Evolutionary conservation across 257 asterid genomes (phyloP).

Genomic region (Asclepias syriaca): DNA sequence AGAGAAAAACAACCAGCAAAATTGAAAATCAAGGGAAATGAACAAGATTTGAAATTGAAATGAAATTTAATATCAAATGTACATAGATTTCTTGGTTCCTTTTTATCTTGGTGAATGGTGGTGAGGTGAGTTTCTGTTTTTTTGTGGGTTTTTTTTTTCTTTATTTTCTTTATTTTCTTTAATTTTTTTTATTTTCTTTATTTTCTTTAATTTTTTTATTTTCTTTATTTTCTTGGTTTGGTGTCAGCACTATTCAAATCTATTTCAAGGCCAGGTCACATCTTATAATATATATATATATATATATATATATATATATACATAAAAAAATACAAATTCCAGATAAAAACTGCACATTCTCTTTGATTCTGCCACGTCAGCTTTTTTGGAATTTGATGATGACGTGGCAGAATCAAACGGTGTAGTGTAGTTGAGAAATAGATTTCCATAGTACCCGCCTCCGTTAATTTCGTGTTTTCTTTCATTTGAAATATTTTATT

Average conservation of each 20-base stretch:
- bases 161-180: no score
- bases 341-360: neutral
- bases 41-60: constrained; percentile 18
- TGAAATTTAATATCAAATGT: constrained; percentile 16
- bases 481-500: neutral
- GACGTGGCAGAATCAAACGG: constrained; percentile 18
- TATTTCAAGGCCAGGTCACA: constrained; percentile 23
- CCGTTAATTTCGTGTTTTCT: constrained; percentile 5
- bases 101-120: constrained; percentile 3
- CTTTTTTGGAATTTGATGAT: neutral
- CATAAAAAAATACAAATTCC: neutral
- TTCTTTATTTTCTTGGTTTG: neutral
- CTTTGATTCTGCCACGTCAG: constrained; percentile 17
- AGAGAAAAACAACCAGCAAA: neutral
- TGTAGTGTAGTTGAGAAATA: neutral
- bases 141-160: neutral
- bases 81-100: neutral
- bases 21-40: constrained; percentile 8
- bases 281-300: neutral
- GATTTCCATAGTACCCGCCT: constrained; percentile 3
- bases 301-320: no score
- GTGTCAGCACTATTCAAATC: constrained; percentile 28
- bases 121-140: constrained; percentile 1
- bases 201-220: neutral
- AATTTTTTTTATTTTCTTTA: neutral